Evolutionary conservation across 192 early-diverging fungal species (phyloP), one percentile per base, ranked within the genome.

Genomic region (Coemansia sp.): DNA sequence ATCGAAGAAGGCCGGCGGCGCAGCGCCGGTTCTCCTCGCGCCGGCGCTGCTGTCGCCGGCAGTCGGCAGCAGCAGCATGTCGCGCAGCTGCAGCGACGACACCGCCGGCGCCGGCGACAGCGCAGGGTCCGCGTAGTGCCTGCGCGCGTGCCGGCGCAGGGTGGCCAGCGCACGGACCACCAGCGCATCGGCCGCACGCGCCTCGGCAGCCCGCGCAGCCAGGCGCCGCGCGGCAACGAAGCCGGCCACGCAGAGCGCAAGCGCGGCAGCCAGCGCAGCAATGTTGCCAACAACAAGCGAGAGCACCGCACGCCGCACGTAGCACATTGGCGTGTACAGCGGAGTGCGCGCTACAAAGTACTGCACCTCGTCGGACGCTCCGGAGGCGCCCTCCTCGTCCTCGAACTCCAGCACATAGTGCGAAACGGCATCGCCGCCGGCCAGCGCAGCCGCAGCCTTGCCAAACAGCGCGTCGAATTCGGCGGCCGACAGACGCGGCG

Each of bases 21-120:
- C 26, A 49, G 40, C 21, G 37, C 15, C 3, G n/a, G 8, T 47
- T 41, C n/a, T 10, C 21, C 51, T 6, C 51, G 1, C 43, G 13
- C 43, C 43, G 12, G 13, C 39, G 36, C 43, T 7, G 13, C 43
- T 7, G 12, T 18, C 39, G 36, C 43, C 58, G 8, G 46, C n/a
- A 9, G 52, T 11, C n/a, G 56, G 61, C 13, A 74, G 58, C 36
- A 89, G 71, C 41, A 88, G 73, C 19, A 84, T 73, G 63, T 89
- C 88, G 52, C 88, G 83, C 51, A 89, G 75, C 73, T 89, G 87
- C 57, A 79, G 67, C 45, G 76, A 78, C 43, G 80, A 75, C 18
- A 83, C 74, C 26, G 68, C 84, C 5, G 76, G 72, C n/a, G 79
- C 76, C 41, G 87, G 85, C 49, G 78, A 85, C 32, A 83, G 69